A percentile compares a stretch with the other conserved stretches of the same genome.
Conservation (phyloP, 1,139 yeast species). For the Taphrina sp. region DNA sequence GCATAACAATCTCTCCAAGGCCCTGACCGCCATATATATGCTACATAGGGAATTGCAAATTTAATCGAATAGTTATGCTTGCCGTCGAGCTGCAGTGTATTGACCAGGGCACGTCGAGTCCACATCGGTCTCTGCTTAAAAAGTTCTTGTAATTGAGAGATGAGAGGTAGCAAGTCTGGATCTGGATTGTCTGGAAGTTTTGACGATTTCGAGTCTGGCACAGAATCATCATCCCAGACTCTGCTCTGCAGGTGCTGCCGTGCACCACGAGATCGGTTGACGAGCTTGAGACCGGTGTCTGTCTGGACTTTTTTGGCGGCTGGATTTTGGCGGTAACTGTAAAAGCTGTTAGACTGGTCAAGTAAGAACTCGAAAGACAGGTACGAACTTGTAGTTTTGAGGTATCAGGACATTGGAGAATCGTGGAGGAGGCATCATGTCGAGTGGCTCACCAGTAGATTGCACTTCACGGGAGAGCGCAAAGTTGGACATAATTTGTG, state of each 20-base stretch:
- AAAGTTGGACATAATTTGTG: background rate
- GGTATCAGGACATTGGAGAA: conserved; percentile 77
- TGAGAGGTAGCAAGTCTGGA: conserved; percentile 45
- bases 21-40: conserved; percentile 79
- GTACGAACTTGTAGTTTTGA: conserved; percentile 56
- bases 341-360: background rate
- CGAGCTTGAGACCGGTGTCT: conserved; percentile 13
- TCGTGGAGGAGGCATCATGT: conserved; percentile 82
- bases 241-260: conserved; percentile 20
- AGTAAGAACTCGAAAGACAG: too few relatives aligned
- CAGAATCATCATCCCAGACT: conserved; percentile 19
- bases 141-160: conserved; percentile 54
- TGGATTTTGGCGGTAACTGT: conserved; percentile 55
- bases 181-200: conserved; percentile 46
- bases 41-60: conserved; percentile 76
- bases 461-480: conserved; percentile 42
- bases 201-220: conserved; percentile 51
- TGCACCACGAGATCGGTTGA: conserved; percentile 10
- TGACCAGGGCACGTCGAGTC: conserved; percentile 73
- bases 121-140: conserved; percentile 78
- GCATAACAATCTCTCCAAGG: conserved; percentile 95
- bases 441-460: conserved; percentile 52
- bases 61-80: conserved; percentile 53
- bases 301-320: conserved; percentile 12
- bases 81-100: conserved; percentile 53